A percentile compares a stretch with the other conserved stretches of the same genome.
phyloP scores from a whole-genome alignment of 1,284 basidiomycete genomes.

The Ganoderma multipileum region DNA sequence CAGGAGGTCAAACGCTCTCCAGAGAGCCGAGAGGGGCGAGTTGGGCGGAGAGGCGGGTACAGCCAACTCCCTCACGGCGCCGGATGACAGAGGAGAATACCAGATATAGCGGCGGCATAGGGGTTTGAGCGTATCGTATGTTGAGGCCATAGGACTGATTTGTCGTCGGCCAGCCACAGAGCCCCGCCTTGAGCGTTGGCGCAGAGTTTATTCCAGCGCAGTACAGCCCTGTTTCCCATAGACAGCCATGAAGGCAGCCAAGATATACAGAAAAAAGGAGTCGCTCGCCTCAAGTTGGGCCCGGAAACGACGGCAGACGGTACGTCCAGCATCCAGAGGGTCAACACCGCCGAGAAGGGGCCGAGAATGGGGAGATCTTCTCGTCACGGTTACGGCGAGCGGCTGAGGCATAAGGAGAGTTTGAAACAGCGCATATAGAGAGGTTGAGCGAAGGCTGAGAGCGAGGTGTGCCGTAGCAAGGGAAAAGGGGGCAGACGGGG shows the following conservation, averaged over 20 bases:
- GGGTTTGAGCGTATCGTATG: constrained; percentile 3
- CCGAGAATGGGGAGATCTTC: neutral
- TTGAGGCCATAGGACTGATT: neutral
- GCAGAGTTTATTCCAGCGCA: constrained; percentile 1
- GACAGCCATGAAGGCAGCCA: neutral
- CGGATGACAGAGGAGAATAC: neutral
- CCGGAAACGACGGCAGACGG: neutral
- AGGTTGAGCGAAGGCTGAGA: neutral
- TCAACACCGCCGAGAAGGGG: neutral
- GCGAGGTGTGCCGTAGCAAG: no score
- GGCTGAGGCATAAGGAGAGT: neutral
- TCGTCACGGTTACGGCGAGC: neutral
- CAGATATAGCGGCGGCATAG: neutral
- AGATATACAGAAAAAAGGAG: neutral
- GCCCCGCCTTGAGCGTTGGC: neutral
- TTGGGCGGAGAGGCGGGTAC: neutral
- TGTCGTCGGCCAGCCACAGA: constrained; percentile 1
- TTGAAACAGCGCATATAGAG: neutral
- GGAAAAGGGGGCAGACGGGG: neutral
- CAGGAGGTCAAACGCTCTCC: neutral
- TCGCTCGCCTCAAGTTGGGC: neutral
- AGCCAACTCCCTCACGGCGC: neutral
- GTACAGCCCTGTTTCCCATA: neutral
- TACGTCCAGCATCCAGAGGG: neutral
- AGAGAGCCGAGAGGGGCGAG: neutral